Evolutionary conservation across 2,329 filamentous ascomycete genomes (phyloP).

Genomic region (Fusarium euwallaceae): DNA sequence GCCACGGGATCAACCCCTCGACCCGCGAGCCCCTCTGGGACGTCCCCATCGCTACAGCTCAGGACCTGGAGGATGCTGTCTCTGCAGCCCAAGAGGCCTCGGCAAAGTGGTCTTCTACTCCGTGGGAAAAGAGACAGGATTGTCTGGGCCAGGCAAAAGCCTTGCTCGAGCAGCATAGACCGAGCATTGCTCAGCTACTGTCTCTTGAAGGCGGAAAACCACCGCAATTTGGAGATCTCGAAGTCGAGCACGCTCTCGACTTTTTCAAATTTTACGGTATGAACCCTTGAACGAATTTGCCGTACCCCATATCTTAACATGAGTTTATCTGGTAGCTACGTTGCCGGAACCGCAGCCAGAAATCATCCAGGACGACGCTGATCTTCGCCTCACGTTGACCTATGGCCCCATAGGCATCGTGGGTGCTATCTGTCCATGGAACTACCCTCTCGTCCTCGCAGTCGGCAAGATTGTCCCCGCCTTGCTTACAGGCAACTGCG

Average conservation of each 20-base stretch:
- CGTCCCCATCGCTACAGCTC: constrained; percentile 3
- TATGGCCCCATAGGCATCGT: not conserved
- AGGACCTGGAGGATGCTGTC: constrained; percentile 1
- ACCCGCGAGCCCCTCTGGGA: constrained; percentile 12
- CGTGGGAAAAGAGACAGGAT: constrained; percentile 3
- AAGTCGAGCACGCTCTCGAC: not conserved
- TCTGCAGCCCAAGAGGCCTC: constrained; percentile 2
- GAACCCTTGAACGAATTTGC: not conserved
- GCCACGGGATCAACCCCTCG: constrained; percentile 3
- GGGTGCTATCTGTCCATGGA: not conserved
- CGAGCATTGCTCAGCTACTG: not conserved
- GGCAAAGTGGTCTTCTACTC: not conserved
- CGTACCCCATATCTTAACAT: not conserved
- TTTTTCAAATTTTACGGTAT: not conserved
- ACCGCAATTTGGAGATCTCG: constrained; percentile 57
- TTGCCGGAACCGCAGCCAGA: not conserved
- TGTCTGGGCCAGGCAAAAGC: not conserved
- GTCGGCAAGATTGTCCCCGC: constrained; percentile 68
- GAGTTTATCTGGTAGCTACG: not conserved
- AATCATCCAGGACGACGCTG: not conserved
- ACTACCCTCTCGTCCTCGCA: constrained; percentile 49
- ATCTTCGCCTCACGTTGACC: not conserved
- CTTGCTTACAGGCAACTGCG: constrained; percentile 66
- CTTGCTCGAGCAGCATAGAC: not conserved
- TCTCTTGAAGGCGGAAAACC: not conserved